Evolutionary conservation across 148 eudicot species (phyloP).

Genomic region (Diospyros lotus): DNA sequence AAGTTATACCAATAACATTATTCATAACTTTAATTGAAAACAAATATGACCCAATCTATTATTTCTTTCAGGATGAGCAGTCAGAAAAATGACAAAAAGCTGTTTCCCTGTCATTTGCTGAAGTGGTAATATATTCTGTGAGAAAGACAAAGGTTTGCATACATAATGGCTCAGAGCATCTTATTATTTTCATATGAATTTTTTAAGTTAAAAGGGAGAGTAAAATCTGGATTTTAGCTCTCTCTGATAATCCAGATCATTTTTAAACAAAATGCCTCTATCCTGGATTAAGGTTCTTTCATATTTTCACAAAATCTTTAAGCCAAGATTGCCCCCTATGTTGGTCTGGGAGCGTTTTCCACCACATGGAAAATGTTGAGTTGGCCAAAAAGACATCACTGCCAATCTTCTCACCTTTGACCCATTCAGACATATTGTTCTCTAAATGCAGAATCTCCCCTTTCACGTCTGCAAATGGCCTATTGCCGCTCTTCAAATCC

Average conservation of each 20-base stretch:
- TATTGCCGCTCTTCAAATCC: slow-evolving; percentile 47
- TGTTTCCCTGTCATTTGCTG: neutral
- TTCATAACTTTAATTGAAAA: too few species aligned
- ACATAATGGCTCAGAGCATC: neutral
- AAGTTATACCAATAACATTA: too few species aligned
- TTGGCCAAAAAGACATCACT: slow-evolving; percentile 57
- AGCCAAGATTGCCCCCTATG: slow-evolving; percentile 56
- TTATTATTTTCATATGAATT: neutral
- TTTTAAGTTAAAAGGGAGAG: neutral
- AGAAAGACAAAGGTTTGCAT: neutral
- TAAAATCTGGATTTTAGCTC: neutral
- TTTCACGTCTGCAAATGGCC: slow-evolving; percentile 28
- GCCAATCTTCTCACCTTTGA: slow-evolving; percentile 24
- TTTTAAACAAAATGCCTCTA: neutral
- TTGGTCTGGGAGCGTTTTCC: slow-evolving; percentile 63
- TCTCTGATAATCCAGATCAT: neutral
- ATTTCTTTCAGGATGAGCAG: neutral
- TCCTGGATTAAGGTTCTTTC: neutral
- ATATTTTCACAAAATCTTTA: slow-evolving; percentile 17
- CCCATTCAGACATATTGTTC: slow-evolving; percentile 42
- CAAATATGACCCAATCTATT: too few species aligned
- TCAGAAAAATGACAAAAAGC: neutral
- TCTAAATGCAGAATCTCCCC: slow-evolving; percentile 46
- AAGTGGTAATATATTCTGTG: neutral
- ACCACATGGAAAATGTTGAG: slow-evolving; percentile 78